Percentiles rank a stretch among this genome's conserved stretches.
phyloP scores from a whole-genome alignment of 805 yeast species.

The Naumovozyma dairenensis region DNA sequence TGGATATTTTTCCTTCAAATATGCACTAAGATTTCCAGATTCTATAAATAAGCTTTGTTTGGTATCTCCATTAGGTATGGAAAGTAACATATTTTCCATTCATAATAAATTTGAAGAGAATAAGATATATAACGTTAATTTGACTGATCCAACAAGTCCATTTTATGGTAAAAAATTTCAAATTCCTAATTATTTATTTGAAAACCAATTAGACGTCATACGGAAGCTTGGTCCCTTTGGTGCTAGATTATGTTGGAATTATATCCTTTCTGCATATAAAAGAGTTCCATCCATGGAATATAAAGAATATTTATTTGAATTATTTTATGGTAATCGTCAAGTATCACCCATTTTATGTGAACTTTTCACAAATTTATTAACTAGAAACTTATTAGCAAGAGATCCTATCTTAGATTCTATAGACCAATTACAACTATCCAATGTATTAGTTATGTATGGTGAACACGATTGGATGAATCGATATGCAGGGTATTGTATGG shows the following conservation, averaged over 20 bases:
- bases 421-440: constrained; percentile 24
- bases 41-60: constrained; percentile 45
- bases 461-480: constrained; percentile 66
- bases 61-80: constrained; percentile 73
- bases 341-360: constrained; percentile 9
- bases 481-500: constrained; percentile 36
- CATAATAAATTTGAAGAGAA: constrained; percentile 19
- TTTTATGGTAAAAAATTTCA: constrained; percentile 20
- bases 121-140: constrained; percentile 21
- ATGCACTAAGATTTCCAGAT: constrained; percentile 48
- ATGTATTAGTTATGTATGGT: constrained; percentile 45
- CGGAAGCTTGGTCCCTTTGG: constrained; percentile 37
- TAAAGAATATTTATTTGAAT: constrained; percentile 18
- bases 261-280: constrained; percentile 24
- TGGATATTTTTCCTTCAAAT: constrained; percentile 58
- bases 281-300: constrained; percentile 19
- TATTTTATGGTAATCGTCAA: constrained; percentile 11
- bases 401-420: constrained; percentile 58
- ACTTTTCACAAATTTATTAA: constrained; percentile 22
- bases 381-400: constrained; percentile 37
- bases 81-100: constrained; percentile 52
- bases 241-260: constrained; percentile 30
- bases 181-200: constrained; percentile 25
- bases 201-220: constrained; percentile 37
- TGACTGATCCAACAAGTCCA: constrained; percentile 36